These are phyloP conservation scores for Medicago lupulina DNA, from an alignment of 306 rosid genomes.

Conservation along the genomic window DNA sequence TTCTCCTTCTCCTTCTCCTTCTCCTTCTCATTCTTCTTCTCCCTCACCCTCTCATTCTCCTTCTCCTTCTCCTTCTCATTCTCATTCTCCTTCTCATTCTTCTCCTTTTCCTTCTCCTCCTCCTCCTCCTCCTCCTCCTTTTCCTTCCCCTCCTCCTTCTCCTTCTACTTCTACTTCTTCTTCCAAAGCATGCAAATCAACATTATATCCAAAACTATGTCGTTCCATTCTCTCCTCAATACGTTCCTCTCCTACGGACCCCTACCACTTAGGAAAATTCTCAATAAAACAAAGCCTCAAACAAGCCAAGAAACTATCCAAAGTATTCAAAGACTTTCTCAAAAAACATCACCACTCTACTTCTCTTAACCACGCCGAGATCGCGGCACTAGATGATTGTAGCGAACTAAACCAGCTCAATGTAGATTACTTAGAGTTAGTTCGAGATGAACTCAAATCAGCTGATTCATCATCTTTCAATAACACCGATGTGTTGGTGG, in stretches of 20 bases:
- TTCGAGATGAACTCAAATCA: constrained; percentile 41
- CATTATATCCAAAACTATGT: constrained; percentile 79
- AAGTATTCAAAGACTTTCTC: constrained; percentile 46
- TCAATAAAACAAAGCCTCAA: constrained; percentile 70
- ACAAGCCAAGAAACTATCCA: constrained; percentile 57
- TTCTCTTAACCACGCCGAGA: constrained; percentile 38
- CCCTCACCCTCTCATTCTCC: background rate
- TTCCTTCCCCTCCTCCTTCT: background rate
- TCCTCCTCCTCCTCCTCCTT: background rate
- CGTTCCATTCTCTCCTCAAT: constrained; percentile 69
- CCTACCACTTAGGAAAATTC: constrained; percentile 68
- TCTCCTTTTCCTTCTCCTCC: background rate
- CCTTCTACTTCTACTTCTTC: constrained; percentile 33
- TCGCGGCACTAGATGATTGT: constrained; percentile 68
- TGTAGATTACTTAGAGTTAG: constrained; percentile 59
- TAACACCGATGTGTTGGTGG: constrained; percentile 46
- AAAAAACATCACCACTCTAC: constrained; percentile 19
- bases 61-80: constrained; percentile 19
- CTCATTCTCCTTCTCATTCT: background rate
- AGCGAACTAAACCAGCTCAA: constrained; percentile 58
- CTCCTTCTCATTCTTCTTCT: constrained; percentile 12
- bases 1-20: background rate
- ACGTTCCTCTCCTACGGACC: constrained; percentile 61
- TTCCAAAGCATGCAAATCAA: constrained; percentile 60
- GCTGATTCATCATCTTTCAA: background rate